These are phyloP conservation scores for Yamadazyma akitaensis DNA, from an alignment of 805 yeast species.

Conservation along the genomic window DNA sequence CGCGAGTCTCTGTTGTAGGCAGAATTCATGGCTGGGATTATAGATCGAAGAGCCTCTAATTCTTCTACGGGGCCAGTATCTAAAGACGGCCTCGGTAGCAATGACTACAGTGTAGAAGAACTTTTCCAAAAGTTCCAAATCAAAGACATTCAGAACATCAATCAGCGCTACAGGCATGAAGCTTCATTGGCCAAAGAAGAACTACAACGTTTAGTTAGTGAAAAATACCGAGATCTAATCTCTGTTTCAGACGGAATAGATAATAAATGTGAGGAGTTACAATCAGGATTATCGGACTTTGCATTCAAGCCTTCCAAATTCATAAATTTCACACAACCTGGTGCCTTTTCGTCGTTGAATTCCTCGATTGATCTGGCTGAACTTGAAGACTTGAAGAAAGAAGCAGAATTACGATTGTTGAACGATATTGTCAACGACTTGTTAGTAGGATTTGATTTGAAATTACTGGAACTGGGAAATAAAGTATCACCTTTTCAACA, in stretches of 20 bases:
- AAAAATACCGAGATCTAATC: conserved; percentile 41
- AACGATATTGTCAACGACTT: conserved; percentile 1
- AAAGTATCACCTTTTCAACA: conserved; percentile 3
- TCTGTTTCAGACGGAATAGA: conserved; percentile 43
- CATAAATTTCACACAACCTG: conserved; percentile 19
- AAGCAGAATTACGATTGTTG: conserved; percentile 12
- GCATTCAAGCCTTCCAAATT: conserved; percentile 30
- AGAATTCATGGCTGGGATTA: neutral
- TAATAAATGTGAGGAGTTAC: conserved; percentile 24
- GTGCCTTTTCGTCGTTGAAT: neutral
- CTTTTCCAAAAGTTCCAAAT: conserved; percentile 31
- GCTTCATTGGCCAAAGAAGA: conserved; percentile 29
- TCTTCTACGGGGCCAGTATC: neutral
- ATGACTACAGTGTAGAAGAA: conserved; percentile 26
- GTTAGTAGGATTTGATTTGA: conserved; percentile 29
- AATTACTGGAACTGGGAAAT: conserved; percentile 12
- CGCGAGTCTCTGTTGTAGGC: neutral
- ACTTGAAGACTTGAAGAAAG: conserved; percentile 9
- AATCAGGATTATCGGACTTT: conserved; percentile 26
- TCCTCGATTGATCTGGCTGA: neutral
- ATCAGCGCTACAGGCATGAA: conserved; percentile 24
- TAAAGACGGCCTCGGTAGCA: neutral
- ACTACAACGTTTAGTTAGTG: conserved; percentile 37
- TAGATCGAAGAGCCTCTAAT: neutral
- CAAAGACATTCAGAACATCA: conserved; percentile 29